A percentile compares a stretch with the other conserved stretches of the same genome.
phyloP scores from a whole-genome alignment of 176 grass and related monocot genomes.

The Saccharum spontaneum region DNA sequence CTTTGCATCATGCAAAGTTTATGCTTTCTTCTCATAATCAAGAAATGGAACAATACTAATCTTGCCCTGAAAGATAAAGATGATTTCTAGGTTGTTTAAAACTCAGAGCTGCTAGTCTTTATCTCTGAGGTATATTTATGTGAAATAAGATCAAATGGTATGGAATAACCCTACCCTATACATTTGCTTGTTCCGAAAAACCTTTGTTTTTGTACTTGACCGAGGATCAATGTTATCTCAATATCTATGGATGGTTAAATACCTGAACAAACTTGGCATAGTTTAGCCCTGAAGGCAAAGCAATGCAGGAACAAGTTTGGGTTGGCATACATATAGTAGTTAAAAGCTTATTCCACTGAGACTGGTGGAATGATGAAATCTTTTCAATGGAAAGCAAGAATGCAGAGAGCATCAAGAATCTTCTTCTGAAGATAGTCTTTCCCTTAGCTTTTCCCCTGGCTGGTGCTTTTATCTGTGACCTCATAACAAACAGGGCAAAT shows the following conservation, averaged over 20 bases:
- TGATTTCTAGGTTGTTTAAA: neutral
- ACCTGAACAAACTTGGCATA: constrained; percentile 42
- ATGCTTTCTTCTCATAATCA: constrained; percentile 45
- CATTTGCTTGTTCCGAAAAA: neutral
- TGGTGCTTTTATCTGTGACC: constrained; percentile 68
- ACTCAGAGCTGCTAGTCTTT: neutral
- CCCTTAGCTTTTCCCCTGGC: constrained; percentile 60
- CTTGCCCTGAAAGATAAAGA: constrained; percentile 37
- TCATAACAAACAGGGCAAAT: constrained; percentile 38
- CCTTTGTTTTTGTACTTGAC: constrained; percentile 17
- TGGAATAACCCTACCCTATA: neutral
- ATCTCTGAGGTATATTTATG: neutral
- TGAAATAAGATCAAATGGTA: neutral
- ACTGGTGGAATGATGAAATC: constrained; percentile 32
- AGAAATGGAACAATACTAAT: constrained; percentile 38
- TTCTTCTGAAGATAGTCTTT: constrained; percentile 64
- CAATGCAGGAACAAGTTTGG: constrained; percentile 44
- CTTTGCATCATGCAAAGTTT: constrained; percentile 49
- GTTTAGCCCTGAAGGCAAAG: constrained; percentile 71
- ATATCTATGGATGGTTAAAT: constrained; percentile 13
- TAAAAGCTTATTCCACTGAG: constrained; percentile 34
- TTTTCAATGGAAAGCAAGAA: constrained; percentile 67
- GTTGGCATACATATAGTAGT: constrained; percentile 31
- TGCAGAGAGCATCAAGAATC: constrained; percentile 54
- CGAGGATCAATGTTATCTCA: neutral